Evolutionary conservation across 2,329 filamentous ascomycete species (phyloP).

Genomic region (Fusarium sp.): DNA sequence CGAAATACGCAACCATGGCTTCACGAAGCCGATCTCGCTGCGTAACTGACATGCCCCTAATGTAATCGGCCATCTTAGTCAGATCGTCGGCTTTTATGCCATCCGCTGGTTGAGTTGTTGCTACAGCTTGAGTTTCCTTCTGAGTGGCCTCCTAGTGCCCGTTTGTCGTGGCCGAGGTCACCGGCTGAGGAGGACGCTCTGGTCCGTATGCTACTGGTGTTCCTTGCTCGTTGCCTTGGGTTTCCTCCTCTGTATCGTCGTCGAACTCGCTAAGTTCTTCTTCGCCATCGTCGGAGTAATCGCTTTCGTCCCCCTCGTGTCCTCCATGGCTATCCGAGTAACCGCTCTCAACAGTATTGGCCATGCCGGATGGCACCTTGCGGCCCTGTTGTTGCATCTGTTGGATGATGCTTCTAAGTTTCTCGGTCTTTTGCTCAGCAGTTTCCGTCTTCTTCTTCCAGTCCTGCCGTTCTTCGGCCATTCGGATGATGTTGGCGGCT

Average conservation of each 20-base stretch:
- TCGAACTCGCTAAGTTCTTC: slow-evolving; percentile 74
- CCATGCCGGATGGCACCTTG: slow-evolving; percentile 74
- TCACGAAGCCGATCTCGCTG: slow-evolving; percentile 19
- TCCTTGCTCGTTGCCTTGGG: slow-evolving; percentile 51
- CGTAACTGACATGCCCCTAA: slow-evolving; percentile 6
- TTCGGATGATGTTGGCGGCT: slow-evolving; percentile 93
- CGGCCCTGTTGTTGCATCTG: slow-evolving; percentile 96
- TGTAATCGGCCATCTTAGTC: neutral
- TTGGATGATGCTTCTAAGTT: slow-evolving; percentile 92
- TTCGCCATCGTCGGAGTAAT: slow-evolving; percentile 72
- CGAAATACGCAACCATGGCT: slow-evolving; percentile 14
- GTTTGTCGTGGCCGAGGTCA: slow-evolving; percentile 54
- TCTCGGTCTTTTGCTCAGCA: slow-evolving; percentile 80
- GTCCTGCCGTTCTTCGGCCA: slow-evolving; percentile 93
- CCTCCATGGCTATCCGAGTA: slow-evolving; percentile 66
- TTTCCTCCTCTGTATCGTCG: slow-evolving; percentile 67
- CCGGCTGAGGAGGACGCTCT: slow-evolving; percentile 58
- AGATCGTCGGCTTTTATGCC: neutral
- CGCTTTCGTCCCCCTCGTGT: slow-evolving; percentile 68
- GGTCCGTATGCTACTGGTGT: slow-evolving; percentile 59
- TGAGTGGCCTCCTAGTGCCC: slow-evolving; percentile 55
- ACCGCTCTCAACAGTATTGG: slow-evolving; percentile 67
- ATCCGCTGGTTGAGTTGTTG: neutral
- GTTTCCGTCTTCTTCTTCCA: slow-evolving; percentile 73
- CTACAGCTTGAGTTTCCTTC: slow-evolving; percentile 27